Evolutionary conservation across 1,139 yeast species (phyloP).

Genomic region (Yamadazyma sp.): DNA sequence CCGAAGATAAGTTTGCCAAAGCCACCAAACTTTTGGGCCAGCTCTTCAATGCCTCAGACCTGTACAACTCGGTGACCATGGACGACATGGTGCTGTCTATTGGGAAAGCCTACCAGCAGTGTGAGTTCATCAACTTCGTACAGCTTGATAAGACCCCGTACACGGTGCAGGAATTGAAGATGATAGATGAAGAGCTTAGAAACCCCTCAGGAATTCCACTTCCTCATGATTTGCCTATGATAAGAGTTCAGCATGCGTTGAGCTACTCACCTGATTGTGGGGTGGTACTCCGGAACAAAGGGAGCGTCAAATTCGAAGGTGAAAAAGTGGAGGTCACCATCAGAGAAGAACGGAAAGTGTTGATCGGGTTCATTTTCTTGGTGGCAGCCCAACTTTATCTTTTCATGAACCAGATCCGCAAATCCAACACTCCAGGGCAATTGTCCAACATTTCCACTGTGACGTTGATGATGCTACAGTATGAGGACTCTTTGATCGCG

Average conservation of each 20-base stretch:
- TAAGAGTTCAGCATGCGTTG: slow-evolving; percentile 55
- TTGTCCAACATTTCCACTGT: slow-evolving; percentile 41
- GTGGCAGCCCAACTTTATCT: slow-evolving; percentile 33
- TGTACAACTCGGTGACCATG: slow-evolving; percentile 32
- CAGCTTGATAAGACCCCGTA: slow-evolving; percentile 65
- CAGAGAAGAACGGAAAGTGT: slow-evolving; percentile 40
- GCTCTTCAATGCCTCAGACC: slow-evolving; percentile 40
- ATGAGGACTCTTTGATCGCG: slow-evolving; percentile 73
- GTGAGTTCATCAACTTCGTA: slow-evolving; percentile 71
- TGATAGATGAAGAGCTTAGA: slow-evolving; percentile 68
- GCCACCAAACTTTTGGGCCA: slow-evolving; percentile 39
- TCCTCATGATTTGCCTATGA: slow-evolving; percentile 49
- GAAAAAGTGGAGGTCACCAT: slow-evolving; percentile 53
- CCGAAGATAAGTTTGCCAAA: slow-evolving; percentile 41
- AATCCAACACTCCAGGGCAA: slow-evolving; percentile 76
- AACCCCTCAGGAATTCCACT: slow-evolving; percentile 80
- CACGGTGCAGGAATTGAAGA: slow-evolving; percentile 50
- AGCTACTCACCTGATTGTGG: slow-evolving; percentile 92
- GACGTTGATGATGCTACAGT: slow-evolving; percentile 59
- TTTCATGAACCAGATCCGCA: slow-evolving; percentile 61
- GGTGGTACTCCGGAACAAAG: slow-evolving; percentile 41
- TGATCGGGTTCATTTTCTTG: slow-evolving; percentile 50
- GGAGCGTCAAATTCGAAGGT: slow-evolving; percentile 45
- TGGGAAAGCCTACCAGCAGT: slow-evolving; percentile 43
- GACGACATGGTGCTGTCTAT: slow-evolving; percentile 42